These are phyloP conservation scores for Flaveria robusta DNA, from an alignment of 129 eudicot genomes.

Conservation along the genomic window DNA sequence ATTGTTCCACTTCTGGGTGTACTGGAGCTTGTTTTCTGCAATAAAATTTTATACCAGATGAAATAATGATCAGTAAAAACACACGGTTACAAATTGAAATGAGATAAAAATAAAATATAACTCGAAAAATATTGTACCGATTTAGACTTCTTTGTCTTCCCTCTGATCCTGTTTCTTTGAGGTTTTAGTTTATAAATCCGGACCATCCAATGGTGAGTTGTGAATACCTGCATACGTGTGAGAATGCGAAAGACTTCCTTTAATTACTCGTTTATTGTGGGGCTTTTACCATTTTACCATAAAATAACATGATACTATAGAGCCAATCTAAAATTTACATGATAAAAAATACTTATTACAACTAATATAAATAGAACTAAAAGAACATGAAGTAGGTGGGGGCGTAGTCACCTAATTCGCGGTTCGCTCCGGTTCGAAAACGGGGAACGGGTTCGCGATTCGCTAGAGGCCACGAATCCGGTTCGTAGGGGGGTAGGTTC, in stretches of 20 bases:
- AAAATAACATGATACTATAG: neutral
- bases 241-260: neutral
- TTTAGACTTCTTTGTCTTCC: slow-evolving; percentile 80
- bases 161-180: slow-evolving; percentile 85
- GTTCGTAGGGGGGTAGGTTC: no score
- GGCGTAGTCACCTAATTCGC: no score
- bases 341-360: neutral
- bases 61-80: neutral
- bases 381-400: no score
- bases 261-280: neutral
- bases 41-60: slow-evolving; percentile 14
- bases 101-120: neutral
- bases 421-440: no score
- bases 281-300: neutral
- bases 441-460: no score
- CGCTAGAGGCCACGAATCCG: no score
- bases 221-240: slow-evolving; percentile 63
- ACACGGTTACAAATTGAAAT: neutral
- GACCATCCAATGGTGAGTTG: slow-evolving; percentile 99
- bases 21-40: slow-evolving; percentile 70
- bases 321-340: no score
- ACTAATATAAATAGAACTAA: neutral
- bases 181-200: slow-evolving; percentile 93
- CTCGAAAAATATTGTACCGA: slow-evolving; percentile 46
- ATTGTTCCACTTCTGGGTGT: slow-evolving; percentile 46